Evolutionary conservation across 106 monocot genomes (phyloP), one percentile per base, ranked within the genome.

Genomic region (Phalaenopsis aphrodite): DNA sequence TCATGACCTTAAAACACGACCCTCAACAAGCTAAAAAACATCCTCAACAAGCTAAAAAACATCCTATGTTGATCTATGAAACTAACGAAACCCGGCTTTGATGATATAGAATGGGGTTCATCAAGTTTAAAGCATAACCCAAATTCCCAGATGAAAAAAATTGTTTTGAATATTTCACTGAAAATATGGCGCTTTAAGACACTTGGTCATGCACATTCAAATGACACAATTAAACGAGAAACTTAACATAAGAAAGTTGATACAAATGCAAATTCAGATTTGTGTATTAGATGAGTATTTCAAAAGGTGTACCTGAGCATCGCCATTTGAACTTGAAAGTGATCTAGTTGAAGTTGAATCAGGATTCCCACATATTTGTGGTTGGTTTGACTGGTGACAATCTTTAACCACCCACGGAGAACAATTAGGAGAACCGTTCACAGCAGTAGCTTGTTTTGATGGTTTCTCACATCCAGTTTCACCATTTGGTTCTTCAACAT

Each of bases 301-400:
- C 3, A 71, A 71, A 71, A 66, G 18, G 77, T 57, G 52, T 81
- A 93, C 93, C 89, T 88, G 87, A 86, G 71, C 85, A 85, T 91
- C 88, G 56, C 88, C 91, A 86, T 88, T 89, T 57, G 86, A 86
- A 84, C 83, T 89, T 58, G 83, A 93, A 36, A 83, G 79, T 77
- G 95, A 89, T 55, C 85, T 87, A 52, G 82, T 56, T 66, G 95
- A 93, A 52, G 85, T 82, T 67, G 89, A 88, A 69, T 93, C 89
- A 64, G 95, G 88, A 79, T 86, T 88, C 18, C 82, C 93, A 86
- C 90, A 86, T 39, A 84, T 85, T 84, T 88, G 93, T 58, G 87
- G 86, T 83, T 88, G 92, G 75, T 89, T 90, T 82, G 76, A 78
- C 21, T 88, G 85, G 43, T 72, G 85, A 82, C 85, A 85, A 82